Base-by-base conservation (phyloP, 129 eudicot genomes). In the Saposhnikovia divaricata region DNA sequence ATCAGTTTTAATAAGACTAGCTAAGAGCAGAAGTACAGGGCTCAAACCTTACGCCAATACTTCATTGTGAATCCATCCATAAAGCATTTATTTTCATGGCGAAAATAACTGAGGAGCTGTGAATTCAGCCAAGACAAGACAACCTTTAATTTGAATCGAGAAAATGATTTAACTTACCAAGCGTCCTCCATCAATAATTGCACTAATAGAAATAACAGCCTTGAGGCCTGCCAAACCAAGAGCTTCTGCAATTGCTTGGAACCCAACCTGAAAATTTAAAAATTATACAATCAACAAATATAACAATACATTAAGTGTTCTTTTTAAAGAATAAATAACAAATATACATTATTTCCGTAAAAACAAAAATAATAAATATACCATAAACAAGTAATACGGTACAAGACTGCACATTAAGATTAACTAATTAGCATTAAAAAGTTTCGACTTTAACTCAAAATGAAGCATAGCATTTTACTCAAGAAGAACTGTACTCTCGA, bases 161-260 rank as follows among this genome's bases (percentile, higher is more conserved):
- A 25, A 81, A 44, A 57, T 5, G 31, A 74, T 34, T 71, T 63
- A 59, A 74, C 89, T 86, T 85, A 89, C 99, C 95, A 96, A 84
- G 80, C 99, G 98, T 75, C 99, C 99, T 70, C 99, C 99, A 76
- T 97, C 99, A 77, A 96, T 87, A 48, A 96, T 96, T 82, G 98
- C 99, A 80, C 98, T 82, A 83, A 96, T 96, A 83, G 99, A 98
- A 90, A 92, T 94, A 88, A 89, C 71, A 55, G 98, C 99, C 92
- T 95, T 92, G 42, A 95, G 90, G 84, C 97, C 96, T 85, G 99
- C 95, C 88, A 95, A 73, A 61, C 97, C 99, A 82, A 95, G 93
- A 86, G 99, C 99, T 90, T 95, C 99, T 50, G 99, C 97, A 86
- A 95, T 95, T 70, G 97, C 99, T 80, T 85, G 95, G 83, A 96